Base-by-base conservation (phyloP, 805 yeast species). In the Candida nanaspora region DNA sequence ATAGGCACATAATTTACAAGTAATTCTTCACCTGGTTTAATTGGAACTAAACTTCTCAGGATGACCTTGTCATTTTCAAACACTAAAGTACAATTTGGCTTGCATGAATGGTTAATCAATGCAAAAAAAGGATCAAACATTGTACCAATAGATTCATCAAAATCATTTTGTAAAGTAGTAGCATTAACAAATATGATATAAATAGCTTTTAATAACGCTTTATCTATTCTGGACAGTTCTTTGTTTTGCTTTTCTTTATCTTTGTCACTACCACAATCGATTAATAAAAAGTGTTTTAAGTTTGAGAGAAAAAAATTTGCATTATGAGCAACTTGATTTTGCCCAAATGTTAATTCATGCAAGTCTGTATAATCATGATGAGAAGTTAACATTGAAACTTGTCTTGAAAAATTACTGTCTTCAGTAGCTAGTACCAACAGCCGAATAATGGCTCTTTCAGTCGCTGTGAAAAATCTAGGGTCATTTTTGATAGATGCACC, bases 21-120 rank as follows among this genome's bases (percentile, higher is more conserved):
- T 2, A 67, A 33, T 35, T 65, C 65, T 15, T 54, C 53, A 10
- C 51, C 53, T 2, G 43, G 32, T 2, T 35, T 34, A 11, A 66
- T 44, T 3, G 44, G 37, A 9, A 42, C 38, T 5, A 53, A 41
- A 10, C 59, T 51, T 8, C 45, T 43, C n/a, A 65, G 18, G 1
- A 37, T 25, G 7, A 53, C 44, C 23, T 40, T 41, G 9, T 47
- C 41, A 6, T 49, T 47, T 21, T 51, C 41, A 51, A 51, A 59
- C 16, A 51, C 41, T 7, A 56, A 35, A 8, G 52, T 38, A 25
- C 58, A 47, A 41, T 66, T 67, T 5, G 72, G 70, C 5, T 51
- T 46, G 46, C 73, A 68, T 6, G 68, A 62, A 49, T 68, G 73
- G 38, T 68, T 68, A 18, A 66, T 59, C 35, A 67, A 43, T 11